Evolutionary conservation across 2,329 filamentous ascomycete species (phyloP), one percentile per base, ranked within the genome.

Genomic region (Dryadomyces quercivorus): DNA sequence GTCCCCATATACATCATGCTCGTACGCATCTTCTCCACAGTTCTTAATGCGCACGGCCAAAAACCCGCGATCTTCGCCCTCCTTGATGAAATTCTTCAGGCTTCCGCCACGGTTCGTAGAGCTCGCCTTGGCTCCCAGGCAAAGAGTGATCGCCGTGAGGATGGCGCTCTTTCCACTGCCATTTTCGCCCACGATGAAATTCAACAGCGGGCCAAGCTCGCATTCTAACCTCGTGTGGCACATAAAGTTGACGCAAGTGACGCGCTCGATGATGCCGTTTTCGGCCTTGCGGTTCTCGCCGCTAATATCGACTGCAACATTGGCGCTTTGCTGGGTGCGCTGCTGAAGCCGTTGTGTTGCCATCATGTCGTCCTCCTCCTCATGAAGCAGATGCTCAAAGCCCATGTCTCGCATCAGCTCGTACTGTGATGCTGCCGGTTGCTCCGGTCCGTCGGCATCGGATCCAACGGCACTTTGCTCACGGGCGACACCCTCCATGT

Each of bases 131-230:
- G 88, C 92, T 57, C 93, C 93, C n/a, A 98, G 75, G 64, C 93
- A 97, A 38, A 98, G 76, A 0, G 90, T 95, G 59, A 98, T 81
- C 5, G 90, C 93, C 0, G 93, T 97, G 31, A 98, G 72, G 15
- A 97, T 86, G 2, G 93, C 93, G 67, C 93, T 98, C 72, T 98
- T 98, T 40, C 93, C 93, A 65, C 92, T 97, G 36, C 93, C 93
- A 65, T 98, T 98, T 67, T 95, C 90, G 16, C 93, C 93, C 54
- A 96, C 91, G 58, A 98, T 91, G 69, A 98, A 98, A 69, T 98
- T 98, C 68, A 98, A 94, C 42, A 96, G 74, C 0, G 93, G 93
- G 0, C 93, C 93, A n/a, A 98, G 75, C 55, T 86, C 80, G 57
- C 95, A 86, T 46, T 85, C 81, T 18, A 97, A 77, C 54, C 85